Percentiles rank a stretch among this genome's conserved stretches.
Evolutionary conservation across 495 filamentous ascomycete genomes (phyloP).

Genomic region (Hypomontagnella submonticulosa): DNA sequence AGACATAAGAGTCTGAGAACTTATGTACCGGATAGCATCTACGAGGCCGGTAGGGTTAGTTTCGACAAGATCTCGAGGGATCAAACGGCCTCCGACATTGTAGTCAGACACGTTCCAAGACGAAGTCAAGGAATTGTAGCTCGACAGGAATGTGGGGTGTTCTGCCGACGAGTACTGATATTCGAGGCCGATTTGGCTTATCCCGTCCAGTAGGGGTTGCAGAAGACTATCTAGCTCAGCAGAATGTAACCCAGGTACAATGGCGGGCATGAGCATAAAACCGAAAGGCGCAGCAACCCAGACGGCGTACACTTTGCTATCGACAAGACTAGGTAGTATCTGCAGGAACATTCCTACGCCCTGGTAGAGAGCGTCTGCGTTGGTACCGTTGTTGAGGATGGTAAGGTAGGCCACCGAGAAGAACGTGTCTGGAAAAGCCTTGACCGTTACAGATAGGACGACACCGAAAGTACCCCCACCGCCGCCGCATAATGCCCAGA

Average conservation of each 20-base stretch:
- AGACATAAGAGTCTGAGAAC: conserved; percentile 16
- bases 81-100: conserved; percentile 25
- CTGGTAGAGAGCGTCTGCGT: conserved; percentile 18
- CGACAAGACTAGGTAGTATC: conserved; percentile 13
- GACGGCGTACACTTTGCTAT: conserved; percentile 13
- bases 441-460: conserved; percentile 59
- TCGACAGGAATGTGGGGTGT: conserved; percentile 14
- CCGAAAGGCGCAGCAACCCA: conserved; percentile 29
- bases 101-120: conserved; percentile 36
- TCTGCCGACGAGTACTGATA: conserved; percentile 25
- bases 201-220: conserved; percentile 4
- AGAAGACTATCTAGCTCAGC: conserved; percentile 15
- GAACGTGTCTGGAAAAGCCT: conserved; percentile 45
- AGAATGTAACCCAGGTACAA: conserved; percentile 11
- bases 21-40: conserved; percentile 18
- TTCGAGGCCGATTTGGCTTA: conserved; percentile 21
- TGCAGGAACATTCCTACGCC: conserved; percentile 15
- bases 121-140: conserved; percentile 2
- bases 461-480: conserved; percentile 66
- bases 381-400: conserved; percentile 7
- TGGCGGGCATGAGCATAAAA: conserved; percentile 22
- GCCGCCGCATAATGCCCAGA: conserved; percentile 69
- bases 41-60: conserved; percentile 20
- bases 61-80: conserved; percentile 26
- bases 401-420: conserved; percentile 15